phyloP scores from a whole-genome alignment of 2,329 filamentous ascomycete genomes.

The Pezicula neosporulosa region DNA sequence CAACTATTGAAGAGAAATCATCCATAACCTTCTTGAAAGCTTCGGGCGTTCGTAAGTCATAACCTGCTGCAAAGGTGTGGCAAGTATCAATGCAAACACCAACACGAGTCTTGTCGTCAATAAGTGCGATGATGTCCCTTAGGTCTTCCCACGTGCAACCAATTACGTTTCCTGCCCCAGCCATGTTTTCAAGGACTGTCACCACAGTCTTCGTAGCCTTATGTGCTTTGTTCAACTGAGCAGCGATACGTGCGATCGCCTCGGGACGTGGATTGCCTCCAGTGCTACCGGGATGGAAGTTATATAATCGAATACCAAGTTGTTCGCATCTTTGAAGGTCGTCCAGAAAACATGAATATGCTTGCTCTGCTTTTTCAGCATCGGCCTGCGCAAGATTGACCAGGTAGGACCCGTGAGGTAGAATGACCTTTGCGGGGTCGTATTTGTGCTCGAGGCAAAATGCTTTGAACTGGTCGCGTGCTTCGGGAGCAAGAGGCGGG shows the following conservation, averaged over 20 bases:
- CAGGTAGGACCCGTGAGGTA: slow-evolving; percentile 94
- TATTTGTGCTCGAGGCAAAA: slow-evolving; percentile 68
- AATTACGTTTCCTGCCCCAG: slow-evolving; percentile 81
- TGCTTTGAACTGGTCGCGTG: slow-evolving; percentile 65
- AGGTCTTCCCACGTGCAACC: slow-evolving; percentile 85
- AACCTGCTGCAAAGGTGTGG: slow-evolving; percentile 91
- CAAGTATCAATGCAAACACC: slow-evolving; percentile 97
- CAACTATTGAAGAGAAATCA: slow-evolving; percentile 75
- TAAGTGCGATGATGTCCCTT: slow-evolving; percentile 73
- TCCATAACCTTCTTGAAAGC: slow-evolving; percentile 71
- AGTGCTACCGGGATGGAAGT: slow-evolving; percentile 91
- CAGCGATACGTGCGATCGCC: slow-evolving; percentile 76
- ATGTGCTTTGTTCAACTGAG: slow-evolving; percentile 79
- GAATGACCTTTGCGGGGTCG: slow-evolving; percentile 66
- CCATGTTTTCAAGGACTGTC: slow-evolving; percentile 94
- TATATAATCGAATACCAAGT: slow-evolving; percentile 89
- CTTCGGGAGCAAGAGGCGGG: slow-evolving; percentile 68
- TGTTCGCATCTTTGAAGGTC: slow-evolving; percentile 82
- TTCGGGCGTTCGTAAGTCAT: slow-evolving; percentile 76
- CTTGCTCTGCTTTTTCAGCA: slow-evolving; percentile 74
- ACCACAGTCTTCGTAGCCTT: slow-evolving; percentile 71
- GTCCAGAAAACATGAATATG: slow-evolving; percentile 81
- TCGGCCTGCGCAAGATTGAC: slow-evolving; percentile 92
- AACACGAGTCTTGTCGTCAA: slow-evolving; percentile 79
- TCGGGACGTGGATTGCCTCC: slow-evolving; percentile 63